Evolutionary conservation across 2,329 filamentous ascomycete species (phyloP), one percentile per base, ranked within the genome.

Genomic region (Bimuria novae-zelandiae): DNA sequence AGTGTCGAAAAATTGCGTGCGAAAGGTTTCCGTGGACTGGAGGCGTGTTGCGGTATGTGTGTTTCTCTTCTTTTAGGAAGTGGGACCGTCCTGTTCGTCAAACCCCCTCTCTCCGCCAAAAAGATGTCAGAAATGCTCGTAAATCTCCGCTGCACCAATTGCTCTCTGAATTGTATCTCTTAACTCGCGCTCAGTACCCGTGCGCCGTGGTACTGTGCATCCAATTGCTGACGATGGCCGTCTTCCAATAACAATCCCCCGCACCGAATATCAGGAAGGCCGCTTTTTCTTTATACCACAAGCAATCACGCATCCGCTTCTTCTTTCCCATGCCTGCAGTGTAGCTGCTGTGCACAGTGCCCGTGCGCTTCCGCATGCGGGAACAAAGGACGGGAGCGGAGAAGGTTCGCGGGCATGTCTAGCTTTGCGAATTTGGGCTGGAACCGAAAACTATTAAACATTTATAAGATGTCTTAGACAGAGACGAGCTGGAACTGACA

Each of bases 301-400:
- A 1, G 29, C 16, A 19, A 8, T 17, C 29, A 17, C 22, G n/a
- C 21, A 29, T 46, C 32, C 14, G 4, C 35, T 25, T 22, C 16
- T 32, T 49, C 17, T 33, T 51, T 51, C 14, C 45, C 22, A 21
- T 25, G 25, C 14, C n/a, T 40, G 32, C 37, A 25, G 21, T 29
- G 35, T 14, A 32, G 29, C 47, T 51, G 36, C 39, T 29, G 30
- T 37, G 29, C n/a, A n/a, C n/a, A n/a, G 39, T 50, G 45, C 32
- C 48, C 53, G 19, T 41, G 27, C 35, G 21, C 54, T 58, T 58
- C 60, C 55, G 57, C 60, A 60, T 60, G 14, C 59, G 60, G 62
- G 61, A 37, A 63, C 52, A 57, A 57, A 52, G 49, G 41, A n/a
- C 19, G 14, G 17, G 23, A 33, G 21, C 37, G 40, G 37, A 55